Percentiles rank a stretch among this genome's conserved stretches.
Evolutionary conservation across 257 asterid genomes (phyloP).

Genomic region (Solanum megistacrolobum): DNA sequence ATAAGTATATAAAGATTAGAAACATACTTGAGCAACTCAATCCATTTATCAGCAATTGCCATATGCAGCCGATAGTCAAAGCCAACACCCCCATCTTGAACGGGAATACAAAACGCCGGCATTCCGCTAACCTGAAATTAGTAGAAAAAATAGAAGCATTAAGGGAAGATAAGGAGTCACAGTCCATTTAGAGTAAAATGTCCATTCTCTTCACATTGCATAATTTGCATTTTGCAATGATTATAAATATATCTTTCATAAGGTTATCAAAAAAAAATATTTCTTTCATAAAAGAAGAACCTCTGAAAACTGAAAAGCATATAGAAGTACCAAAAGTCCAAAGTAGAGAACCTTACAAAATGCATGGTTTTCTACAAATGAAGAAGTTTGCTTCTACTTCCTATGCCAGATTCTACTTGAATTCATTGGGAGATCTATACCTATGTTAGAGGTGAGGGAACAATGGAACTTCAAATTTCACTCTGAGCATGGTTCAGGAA

Average conservation of each 20-base stretch:
- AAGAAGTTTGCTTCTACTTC: neutral
- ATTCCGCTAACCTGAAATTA: constrained; percentile 90
- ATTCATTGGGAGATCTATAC: neutral
- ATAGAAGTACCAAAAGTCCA: neutral
- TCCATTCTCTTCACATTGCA: neutral
- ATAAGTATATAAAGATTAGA: constrained; percentile 14
- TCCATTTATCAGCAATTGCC: constrained; percentile 99
- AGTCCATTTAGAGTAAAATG: neutral
- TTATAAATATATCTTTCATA: neutral
- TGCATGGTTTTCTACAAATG: neutral
- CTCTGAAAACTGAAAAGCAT: neutral
- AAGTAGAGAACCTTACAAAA: neutral
- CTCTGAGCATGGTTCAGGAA: neutral
- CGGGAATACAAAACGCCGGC: constrained; percentile 88
- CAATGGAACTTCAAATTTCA: neutral
- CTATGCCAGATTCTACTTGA: neutral
- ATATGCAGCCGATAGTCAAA: constrained; percentile 96
- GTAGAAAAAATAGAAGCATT: neutral
- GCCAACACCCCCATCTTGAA: constrained; percentile 94
- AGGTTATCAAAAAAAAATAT: neutral
- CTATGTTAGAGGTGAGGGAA: neutral
- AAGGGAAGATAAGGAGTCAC: constrained; percentile 4
- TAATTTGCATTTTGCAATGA: neutral
- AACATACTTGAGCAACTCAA: constrained; percentile 78
- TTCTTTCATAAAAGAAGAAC: neutral